Evolutionary conservation across 2,329 filamentous ascomycete species (phyloP), one percentile per base, ranked within the genome.

Genomic region (Periconia macrospinosa): DNA sequence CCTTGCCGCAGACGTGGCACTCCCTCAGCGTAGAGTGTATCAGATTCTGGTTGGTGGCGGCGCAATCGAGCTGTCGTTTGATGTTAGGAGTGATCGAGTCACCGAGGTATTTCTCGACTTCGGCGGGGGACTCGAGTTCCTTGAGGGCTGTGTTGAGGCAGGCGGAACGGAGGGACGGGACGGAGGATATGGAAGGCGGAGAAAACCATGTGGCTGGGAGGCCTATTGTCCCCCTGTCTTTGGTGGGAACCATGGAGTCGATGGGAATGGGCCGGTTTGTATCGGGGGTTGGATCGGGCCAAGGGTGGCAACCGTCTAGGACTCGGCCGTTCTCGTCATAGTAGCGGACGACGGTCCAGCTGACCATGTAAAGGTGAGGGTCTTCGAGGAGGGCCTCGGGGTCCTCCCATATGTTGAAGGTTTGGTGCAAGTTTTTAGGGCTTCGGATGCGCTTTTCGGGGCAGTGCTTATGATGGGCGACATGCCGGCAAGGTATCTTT

Each of bases 1-100:
- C 47, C 18, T 61, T 65, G 11, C 56, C 58, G 48, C 70, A 73
- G 11, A 52, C 42, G 35, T 68, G 62, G 35, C 70, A 72, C 15
- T 53, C 49, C 15, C 23, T 27, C 23, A 27, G 3, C 59, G 65
- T 23, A 67, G 60, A 6, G 61, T 50, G 37, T 15, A 30, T 23
- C 37, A 40, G 23, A 43, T 41, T 33, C n/a, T 23, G 27, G 3
- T 47, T 47, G 3, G 19, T 18, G 15, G 45, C 45, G 8, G n/a
- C 9, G 45, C 11, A 27, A 27, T 23, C 19, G 8, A 48, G 46
- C 3, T 23, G 19, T 2, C 8, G 14, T 33, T 41, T 33, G 14
- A 20, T 33, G 14, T 37, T n/a, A 3, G 30, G 30, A 37, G 45
- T 30, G 3, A 47, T 37, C 23, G 20, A 6, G 18, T n/a, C 23